Percentiles rank a stretch among this genome's conserved stretches.
Evolutionary conservation across 768 basidiomycete genomes (phyloP).

Genomic region (Tulasnella calospora): DNA sequence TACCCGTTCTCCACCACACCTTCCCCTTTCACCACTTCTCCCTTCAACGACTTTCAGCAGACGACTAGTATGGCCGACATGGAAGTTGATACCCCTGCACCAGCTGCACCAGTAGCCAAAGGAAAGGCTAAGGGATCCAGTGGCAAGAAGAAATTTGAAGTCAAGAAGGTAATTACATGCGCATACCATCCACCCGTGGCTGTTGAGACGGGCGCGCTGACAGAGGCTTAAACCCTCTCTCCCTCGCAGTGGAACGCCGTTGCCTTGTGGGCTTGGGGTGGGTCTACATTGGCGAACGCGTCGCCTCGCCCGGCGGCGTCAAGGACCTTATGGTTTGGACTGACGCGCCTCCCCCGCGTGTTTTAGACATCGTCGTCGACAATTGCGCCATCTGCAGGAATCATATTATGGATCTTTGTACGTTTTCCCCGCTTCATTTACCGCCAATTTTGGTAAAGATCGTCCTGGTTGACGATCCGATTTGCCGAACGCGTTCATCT

Average conservation of each 20-base stretch:
- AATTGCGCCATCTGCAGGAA: slow-evolving; percentile 99
- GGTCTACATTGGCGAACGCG: slow-evolving; percentile 29
- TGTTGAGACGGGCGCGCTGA: not conserved
- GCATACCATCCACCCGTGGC: not conserved
- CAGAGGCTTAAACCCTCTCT: not conserved
- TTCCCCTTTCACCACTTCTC: slow-evolving; percentile 12
- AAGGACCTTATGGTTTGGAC: not conserved
- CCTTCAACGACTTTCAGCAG: not conserved
- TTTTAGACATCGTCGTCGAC: slow-evolving; percentile 91
- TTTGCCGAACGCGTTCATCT: not conserved
- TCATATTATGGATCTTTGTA: slow-evolving; percentile 99
- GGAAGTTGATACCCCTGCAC: slow-evolving; percentile 65
- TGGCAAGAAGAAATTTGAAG: slow-evolving; percentile 84
- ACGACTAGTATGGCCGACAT: slow-evolving; percentile 48
- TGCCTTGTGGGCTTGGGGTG: slow-evolving; percentile 98
- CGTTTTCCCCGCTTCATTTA: slow-evolving; percentile 35
- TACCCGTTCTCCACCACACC: slow-evolving; percentile 1
- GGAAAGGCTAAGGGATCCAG: slow-evolving; percentile 46
- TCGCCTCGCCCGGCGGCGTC: not conserved
- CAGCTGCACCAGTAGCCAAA: slow-evolving; percentile 37
- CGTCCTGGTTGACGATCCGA: not conserved
- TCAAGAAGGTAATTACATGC: slow-evolving; percentile 77
- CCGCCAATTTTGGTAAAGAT: not conserved
- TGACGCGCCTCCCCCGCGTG: slow-evolving; percentile 11
- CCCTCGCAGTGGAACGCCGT: slow-evolving; percentile 93